Evolutionary conservation across 1,139 yeast species (phyloP), one percentile per base, ranked within the genome.

Genomic region (Wickerhamiella infanticola): DNA sequence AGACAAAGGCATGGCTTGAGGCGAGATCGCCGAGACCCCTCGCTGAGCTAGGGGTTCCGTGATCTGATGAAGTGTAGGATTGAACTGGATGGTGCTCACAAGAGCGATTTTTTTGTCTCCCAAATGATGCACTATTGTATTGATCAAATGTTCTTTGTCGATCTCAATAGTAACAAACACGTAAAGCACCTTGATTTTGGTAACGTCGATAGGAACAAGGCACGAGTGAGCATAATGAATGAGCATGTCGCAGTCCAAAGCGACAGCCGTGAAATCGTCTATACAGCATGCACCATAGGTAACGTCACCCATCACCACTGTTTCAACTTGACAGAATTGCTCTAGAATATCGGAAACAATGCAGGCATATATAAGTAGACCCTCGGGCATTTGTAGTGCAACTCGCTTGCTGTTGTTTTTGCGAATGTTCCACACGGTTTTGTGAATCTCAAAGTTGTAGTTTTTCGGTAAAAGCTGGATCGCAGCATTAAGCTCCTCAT

Each of bases 201-300:
- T 90, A 31, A 88, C 73, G 60, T 88, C 98, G 31, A 90, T 84
- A 1, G 99, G 98, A 1, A 90, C 97, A 44, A 90, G 69, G 64
- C 99, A 90, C 11, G 95, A 86, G 62, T 90, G 99, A 1, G 98
- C 99, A 63, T 90, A 90, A 64, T 93, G 99, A 9, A 90, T 86
- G 48, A 90, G 78, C 55, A 88, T 82, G 60, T 90, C 99, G 63
- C 98, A 93, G 46, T 83, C 95, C 41, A 90, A 66, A 0, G 97
- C 79, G 50, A 88, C 69, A 3, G 99, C 98, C 0, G 98, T 88
- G 59, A 73, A 90, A 60, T 90, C 99, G 61, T 90, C 99, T 45
- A 90, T 86, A 64, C 99, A 90, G 60, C 99, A 90, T 0, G 99
- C 99, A 35, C 99, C 99, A 58, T 90, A 90, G 0, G 96, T 85